phyloP scores from a whole-genome alignment of 2,329 filamentous ascomycete genomes.

The Grosmannia clavigera region DNA sequence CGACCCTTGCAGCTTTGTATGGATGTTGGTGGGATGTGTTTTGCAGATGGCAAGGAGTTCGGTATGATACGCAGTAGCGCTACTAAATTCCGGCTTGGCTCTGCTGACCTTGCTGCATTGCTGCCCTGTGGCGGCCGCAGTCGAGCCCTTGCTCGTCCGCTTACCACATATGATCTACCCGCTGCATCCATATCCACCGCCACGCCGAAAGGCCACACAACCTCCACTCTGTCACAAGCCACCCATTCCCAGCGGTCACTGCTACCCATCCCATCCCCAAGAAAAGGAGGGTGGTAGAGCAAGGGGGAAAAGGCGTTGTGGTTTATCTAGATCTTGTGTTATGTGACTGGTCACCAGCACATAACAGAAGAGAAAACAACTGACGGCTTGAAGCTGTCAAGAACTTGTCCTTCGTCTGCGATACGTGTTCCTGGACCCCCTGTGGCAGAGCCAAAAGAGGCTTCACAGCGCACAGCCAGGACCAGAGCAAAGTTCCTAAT shows the following conservation, averaged over 20 bases:
- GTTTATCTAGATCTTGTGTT: slow-evolving; percentile 34
- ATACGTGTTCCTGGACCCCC: background rate
- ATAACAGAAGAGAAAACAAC: background rate
- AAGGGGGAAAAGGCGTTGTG: slow-evolving; percentile 2
- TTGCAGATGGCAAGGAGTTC: background rate
- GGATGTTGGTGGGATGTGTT: background rate
- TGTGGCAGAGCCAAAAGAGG: background rate
- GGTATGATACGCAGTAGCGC: background rate
- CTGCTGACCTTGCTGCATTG: background rate
- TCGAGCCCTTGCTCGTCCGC: background rate
- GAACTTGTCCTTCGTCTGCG: background rate
- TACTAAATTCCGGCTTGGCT: background rate
- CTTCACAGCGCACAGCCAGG: background rate
- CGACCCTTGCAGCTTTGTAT: background rate
- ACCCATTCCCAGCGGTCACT: background rate
- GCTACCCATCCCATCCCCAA: slow-evolving; percentile 1
- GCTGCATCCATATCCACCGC: background rate
- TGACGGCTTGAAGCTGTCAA: slow-evolving; percentile 6
- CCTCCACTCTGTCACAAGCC: background rate
- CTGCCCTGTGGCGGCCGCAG: background rate
- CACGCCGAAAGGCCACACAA: background rate
- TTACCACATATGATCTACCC: background rate
- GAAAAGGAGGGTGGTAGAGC: slow-evolving; percentile 5
- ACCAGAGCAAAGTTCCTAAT: background rate
- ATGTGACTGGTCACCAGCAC: slow-evolving; percentile 33